Conservation (phyloP, 108 stramenopile species). For the Skeletonema grethae region DNA sequence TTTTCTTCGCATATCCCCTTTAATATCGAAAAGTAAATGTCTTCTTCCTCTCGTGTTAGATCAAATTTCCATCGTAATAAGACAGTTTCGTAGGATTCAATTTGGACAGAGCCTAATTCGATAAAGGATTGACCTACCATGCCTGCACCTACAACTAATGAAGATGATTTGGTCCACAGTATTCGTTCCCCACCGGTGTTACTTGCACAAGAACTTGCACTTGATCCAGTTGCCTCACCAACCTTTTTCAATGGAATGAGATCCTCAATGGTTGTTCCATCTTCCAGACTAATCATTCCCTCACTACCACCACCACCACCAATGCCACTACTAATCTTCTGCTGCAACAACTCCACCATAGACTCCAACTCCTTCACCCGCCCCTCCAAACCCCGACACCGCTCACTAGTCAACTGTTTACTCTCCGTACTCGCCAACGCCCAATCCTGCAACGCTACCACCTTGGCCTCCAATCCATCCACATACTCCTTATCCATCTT, state of each 20-base stretch:
- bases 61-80: constrained; percentile 89
- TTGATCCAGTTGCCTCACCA: not conserved
- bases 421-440: constrained; percentile 82
- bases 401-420: constrained; percentile 67
- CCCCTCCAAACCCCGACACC: constrained; percentile 66
- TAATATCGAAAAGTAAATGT: constrained; percentile 73
- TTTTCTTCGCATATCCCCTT: constrained; percentile 73
- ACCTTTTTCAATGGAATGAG: not conserved
- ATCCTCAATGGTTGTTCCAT: not conserved
- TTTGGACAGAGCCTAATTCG: constrained; percentile 50
- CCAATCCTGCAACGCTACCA: constrained; percentile 86
- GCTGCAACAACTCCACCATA: constrained; percentile 4
- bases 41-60: constrained; percentile 64
- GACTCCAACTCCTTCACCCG: constrained; percentile 59
- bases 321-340: not conserved
- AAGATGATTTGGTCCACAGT: constrained; percentile 66
- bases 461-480: constrained; percentile 75
- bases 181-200: constrained; percentile 35
- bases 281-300: constrained; percentile 4
- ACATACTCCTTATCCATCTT: constrained; percentile 75
- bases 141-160: constrained; percentile 81
- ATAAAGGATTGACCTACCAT: constrained; percentile 54
- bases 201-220: constrained; percentile 16
- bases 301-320: not conserved
- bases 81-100: constrained; percentile 59